A percentile compares a stretch with the other conserved stretches of the same genome.
Conservation (phyloP, 208 protist species). For the Crithidia acanthocephali region DNA sequence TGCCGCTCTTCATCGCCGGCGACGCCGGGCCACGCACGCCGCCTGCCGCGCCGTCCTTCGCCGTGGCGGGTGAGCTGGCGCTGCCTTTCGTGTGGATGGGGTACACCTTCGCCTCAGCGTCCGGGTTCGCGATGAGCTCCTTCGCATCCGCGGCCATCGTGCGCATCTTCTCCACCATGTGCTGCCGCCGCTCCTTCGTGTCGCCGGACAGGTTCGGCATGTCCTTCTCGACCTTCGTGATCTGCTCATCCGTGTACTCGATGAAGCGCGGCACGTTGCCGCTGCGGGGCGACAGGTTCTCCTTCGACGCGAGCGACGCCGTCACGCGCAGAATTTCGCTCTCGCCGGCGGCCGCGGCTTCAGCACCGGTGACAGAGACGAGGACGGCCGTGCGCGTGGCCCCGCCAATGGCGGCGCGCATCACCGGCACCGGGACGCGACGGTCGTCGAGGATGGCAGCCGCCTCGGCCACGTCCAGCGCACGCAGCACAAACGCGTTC, state of each 20-base stretch:
- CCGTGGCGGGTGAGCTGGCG: slow-evolving; percentile 1
- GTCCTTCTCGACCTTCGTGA: slow-evolving; percentile 31
- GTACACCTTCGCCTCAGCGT: slow-evolving; percentile 55
- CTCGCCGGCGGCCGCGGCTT: slow-evolving; percentile 36
- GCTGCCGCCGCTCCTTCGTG: slow-evolving; percentile 27
- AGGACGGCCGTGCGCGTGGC: slow-evolving; percentile 44
- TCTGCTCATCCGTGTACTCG: slow-evolving; percentile 49
- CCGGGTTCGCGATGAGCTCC: slow-evolving; percentile 41
- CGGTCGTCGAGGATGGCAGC: slow-evolving; percentile 46
- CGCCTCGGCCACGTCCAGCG: slow-evolving; percentile 42
- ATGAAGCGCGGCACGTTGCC: slow-evolving; percentile 69
- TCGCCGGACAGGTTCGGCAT: slow-evolving; percentile 27
- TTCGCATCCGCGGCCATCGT: slow-evolving; percentile 48
- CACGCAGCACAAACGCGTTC: slow-evolving; percentile 36
- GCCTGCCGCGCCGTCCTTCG: slow-evolving; percentile 1
- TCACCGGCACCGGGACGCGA: slow-evolving; percentile 43
- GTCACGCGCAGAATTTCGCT: slow-evolving; percentile 31
- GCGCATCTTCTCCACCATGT: slow-evolving; percentile 45
- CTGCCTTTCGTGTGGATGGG: slow-evolving; percentile 17
- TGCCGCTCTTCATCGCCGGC: not conserved
- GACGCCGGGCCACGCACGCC: not conserved
- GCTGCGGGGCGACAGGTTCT: slow-evolving; percentile 56
- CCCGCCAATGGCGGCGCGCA: slow-evolving; percentile 58
- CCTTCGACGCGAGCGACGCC: slow-evolving; percentile 37
- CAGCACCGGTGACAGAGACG: slow-evolving; percentile 35